Percentiles rank a stretch among this genome's conserved stretches.
Evolutionary conservation across 192 early-diverging fungal species (phyloP).

Genomic region (Piromyces sp.): DNA sequence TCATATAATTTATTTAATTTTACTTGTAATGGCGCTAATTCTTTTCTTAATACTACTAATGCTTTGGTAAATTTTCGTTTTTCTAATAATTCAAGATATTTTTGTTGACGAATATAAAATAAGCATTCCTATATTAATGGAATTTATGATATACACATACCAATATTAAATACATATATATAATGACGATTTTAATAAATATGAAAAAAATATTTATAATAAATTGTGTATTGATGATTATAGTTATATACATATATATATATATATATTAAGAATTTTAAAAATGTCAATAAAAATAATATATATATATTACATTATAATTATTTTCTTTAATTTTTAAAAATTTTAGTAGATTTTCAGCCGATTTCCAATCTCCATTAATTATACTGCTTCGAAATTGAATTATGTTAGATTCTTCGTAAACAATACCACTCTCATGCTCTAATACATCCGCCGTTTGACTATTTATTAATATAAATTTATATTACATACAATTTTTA

Average conservation of each 20-base stretch:
- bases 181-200: too few relatives aligned
- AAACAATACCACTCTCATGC: constrained; percentile 55
- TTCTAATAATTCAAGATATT: constrained; percentile 78
- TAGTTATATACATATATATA: too few relatives aligned
- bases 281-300: too few relatives aligned
- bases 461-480: too few relatives aligned
- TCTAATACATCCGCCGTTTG: constrained; percentile 51
- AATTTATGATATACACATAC: not conserved
- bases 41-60: constrained; percentile 54
- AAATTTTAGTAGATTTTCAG: constrained; percentile 33
- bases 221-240: too few relatives aligned
- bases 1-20: constrained; percentile 54
- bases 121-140: not conserved
- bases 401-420: constrained; percentile 54
- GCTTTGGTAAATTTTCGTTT: constrained; percentile 47
- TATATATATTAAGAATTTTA: not conserved
- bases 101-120: constrained; percentile 67
- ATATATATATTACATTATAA: too few relatives aligned
- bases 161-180: not conserved
- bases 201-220: too few relatives aligned
- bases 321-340: constrained; percentile 16
- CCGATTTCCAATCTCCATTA: constrained; percentile 55
- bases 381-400: constrained; percentile 56
- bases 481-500: too few relatives aligned
- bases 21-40: constrained; percentile 52